A percentile compares a stretch with the other conserved stretches of the same genome.
phyloP scores from a whole-genome alignment of 2,329 filamentous ascomycete species.

The Fusarium algeriense region DNA sequence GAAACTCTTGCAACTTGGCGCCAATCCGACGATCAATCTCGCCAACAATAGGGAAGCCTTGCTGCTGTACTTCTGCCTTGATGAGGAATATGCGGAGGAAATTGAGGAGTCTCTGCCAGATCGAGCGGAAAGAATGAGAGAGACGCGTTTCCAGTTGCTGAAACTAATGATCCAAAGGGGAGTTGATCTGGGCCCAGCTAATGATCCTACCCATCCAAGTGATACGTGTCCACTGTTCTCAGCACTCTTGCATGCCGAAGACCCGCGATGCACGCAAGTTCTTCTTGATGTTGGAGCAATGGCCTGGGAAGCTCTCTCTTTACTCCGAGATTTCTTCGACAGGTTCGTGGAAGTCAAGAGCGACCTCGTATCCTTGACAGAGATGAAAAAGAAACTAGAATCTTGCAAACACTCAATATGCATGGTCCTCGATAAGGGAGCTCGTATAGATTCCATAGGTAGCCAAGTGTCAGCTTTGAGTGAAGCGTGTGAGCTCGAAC shows the following conservation, averaged over 20 bases:
- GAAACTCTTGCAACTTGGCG: not conserved
- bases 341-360: not conserved
- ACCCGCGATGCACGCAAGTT: not conserved
- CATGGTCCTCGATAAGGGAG: fast-evolving
- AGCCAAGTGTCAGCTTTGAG: not conserved
- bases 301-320: not conserved
- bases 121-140: not conserved
- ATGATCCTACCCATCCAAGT: fast-evolving
- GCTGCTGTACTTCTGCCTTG: not conserved
- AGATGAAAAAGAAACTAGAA: not conserved
- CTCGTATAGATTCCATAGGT: not conserved
- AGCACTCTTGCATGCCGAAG: not conserved
- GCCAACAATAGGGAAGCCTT: not conserved
- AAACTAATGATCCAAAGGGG: not conserved
- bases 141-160: not conserved
- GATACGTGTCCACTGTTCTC: not conserved
- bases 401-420: not conserved
- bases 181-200: not conserved
- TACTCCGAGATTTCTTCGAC: not conserved
- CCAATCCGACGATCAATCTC: not conserved
- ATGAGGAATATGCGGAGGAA: fast-evolving
- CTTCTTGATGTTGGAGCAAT: not conserved
- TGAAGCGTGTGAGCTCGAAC: not conserved
- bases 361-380: fast-evolving
- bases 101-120: not conserved